A percentile compares a stretch with the other conserved stretches of the same genome.
Evolutionary conservation across 805 yeast species (phyloP).

Genomic region (Isabelozyma rhagii): DNA sequence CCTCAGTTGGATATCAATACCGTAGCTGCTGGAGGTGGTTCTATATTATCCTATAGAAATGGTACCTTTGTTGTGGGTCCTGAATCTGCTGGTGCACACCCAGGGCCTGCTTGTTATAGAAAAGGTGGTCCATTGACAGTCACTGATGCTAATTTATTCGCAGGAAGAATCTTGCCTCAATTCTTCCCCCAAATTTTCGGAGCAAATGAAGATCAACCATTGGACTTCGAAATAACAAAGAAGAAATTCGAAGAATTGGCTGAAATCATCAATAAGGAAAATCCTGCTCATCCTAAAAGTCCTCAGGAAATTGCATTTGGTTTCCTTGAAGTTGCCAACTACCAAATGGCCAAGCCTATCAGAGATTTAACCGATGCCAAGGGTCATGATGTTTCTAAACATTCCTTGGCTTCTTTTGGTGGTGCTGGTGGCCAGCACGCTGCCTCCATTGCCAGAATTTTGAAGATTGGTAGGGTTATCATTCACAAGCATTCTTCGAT

Average conservation of each 20-base stretch:
- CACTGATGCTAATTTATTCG: constrained; percentile 76
- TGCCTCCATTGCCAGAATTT: constrained; percentile 64
- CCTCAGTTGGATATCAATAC: constrained; percentile 64
- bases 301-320: constrained; percentile 76
- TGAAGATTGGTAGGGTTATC: constrained; percentile 66
- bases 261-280: constrained; percentile 50
- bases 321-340: constrained; percentile 79
- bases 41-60: constrained; percentile 26
- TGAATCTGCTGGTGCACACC: constrained; percentile 82
- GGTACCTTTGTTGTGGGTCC: constrained; percentile 72
- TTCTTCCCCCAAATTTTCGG: constrained; percentile 83
- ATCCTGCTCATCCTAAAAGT: constrained; percentile 40
- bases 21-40: constrained; percentile 42
- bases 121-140: constrained; percentile 83
- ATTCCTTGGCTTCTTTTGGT: constrained; percentile 79
- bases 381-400: constrained; percentile 65
- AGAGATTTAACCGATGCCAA: constrained; percentile 81
- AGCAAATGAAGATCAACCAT: constrained; percentile 67
- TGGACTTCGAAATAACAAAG: constrained; percentile 55
- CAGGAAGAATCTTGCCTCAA: constrained; percentile 72
- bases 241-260: constrained; percentile 54
- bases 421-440: constrained; percentile 96
- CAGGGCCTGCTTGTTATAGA: constrained; percentile 86
- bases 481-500: constrained; percentile 82
- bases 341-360: constrained; percentile 88